Evolutionary conservation across 176 grass and related monocot species (phyloP), one percentile per base, ranked within the genome.

Genomic region (Triticum dicoccoides): DNA sequence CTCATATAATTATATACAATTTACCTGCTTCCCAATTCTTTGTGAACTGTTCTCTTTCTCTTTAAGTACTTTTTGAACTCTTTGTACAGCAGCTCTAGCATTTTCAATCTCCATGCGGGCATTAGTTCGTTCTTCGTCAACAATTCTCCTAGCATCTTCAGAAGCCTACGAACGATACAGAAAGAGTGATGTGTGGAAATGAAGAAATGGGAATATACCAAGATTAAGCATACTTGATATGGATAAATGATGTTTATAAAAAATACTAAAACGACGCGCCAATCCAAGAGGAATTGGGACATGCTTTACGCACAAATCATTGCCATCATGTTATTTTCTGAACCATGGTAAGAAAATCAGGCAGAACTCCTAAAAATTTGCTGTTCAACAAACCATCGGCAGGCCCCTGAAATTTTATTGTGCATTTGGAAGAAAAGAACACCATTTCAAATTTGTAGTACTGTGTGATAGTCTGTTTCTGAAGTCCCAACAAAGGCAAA

Each of bases 111-210:
- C 90, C 5, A 42, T 47, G 61, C 65, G 81, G 72, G 92, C 88
- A 87, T 89, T 89, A 38, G 80, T 80, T 82, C 95, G 90, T 94
- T 97, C 95, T 85, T 97, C 92, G 17, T 97, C 92, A 80, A 94
- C 86, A 80, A 94, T 80, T 85, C 77, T 90, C 85, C 86, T 87
- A 20, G 95, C 95, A 90, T 91, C 92, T 94, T 92, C 92, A 87
- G 92, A 94, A 89, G 92, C 91, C 92, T 97, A 89, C 70, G 49
- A 58, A 58, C 67, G 81, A 80, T 30, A 85, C 21, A 77, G 38
- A 13, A 33, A 67, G 8, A 90, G 11, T 25, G 67, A 59, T 54
- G 61, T 20, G 56, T 69, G 45, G 59, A 74, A 68, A 49, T 52
- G 76, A 73, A 63, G 41, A 84, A 51, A 84, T 25, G 35, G 8